These are phyloP conservation scores for Fusarium phyllophilum DNA, from an alignment of 2,329 filamentous ascomycete genomes.

Conservation along the genomic window DNA sequence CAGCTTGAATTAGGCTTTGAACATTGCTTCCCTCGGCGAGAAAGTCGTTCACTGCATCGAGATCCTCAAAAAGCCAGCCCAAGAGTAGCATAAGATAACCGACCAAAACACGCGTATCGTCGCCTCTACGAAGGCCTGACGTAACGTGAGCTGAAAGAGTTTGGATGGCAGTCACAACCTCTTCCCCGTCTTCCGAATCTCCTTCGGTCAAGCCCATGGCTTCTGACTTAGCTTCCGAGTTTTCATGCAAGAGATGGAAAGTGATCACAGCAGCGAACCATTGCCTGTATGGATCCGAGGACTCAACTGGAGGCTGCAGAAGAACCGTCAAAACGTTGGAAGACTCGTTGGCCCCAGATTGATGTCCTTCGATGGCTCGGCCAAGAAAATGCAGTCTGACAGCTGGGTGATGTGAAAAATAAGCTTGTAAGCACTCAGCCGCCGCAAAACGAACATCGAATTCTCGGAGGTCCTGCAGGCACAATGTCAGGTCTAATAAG, in stretches of 20 bases:
- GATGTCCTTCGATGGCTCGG: constrained; percentile 88
- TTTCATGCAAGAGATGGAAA: constrained; percentile 86
- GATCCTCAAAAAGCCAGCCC: constrained; percentile 91
- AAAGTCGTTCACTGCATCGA: constrained; percentile 92
- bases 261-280: constrained; percentile 92
- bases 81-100: constrained; percentile 91
- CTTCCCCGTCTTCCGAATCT: constrained; percentile 87
- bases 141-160: constrained; percentile 88
- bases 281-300: constrained; percentile 82
- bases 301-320: constrained; percentile 71
- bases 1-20: constrained; percentile 82
- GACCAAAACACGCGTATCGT: constrained; percentile 82
- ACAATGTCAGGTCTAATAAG: constrained; percentile 83
- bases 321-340: constrained; percentile 90
- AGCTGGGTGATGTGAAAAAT: constrained; percentile 82
- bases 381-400: constrained; percentile 88
- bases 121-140: constrained; percentile 76
- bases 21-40: constrained; percentile 91
- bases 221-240: constrained; percentile 79
- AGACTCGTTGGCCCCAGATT: constrained; percentile 79
- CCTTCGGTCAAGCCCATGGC: constrained; percentile 89
- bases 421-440: constrained; percentile 91
- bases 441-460: constrained; percentile 87
- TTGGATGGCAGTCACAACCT: constrained; percentile 94
- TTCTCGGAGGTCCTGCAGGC: constrained; percentile 70